Evolutionary conservation across 371 early-diverging fungal species (phyloP).

Genomic region (Mucor ambiguus): DNA sequence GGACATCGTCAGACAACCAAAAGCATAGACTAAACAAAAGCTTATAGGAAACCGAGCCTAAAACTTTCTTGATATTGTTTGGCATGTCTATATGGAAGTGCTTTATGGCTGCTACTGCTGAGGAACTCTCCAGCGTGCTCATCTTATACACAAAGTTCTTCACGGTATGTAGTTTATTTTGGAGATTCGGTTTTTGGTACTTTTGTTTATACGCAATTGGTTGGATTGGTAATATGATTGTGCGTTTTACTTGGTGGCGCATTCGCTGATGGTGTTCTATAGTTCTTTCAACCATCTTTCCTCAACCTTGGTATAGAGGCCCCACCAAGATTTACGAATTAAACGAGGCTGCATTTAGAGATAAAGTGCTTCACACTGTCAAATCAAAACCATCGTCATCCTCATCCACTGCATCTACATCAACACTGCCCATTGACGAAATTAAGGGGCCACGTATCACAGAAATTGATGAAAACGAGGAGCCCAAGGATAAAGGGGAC

Average conservation of each 20-base stretch:
- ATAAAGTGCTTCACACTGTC: conserved; percentile 19
- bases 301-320: conserved; percentile 64
- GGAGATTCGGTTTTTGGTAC: conserved; percentile 36
- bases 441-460: conserved; percentile 33
- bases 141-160: conserved; percentile 60
- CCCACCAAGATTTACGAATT: conserved; percentile 53
- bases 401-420: neutral
- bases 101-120: conserved; percentile 50
- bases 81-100: conserved; percentile 43
- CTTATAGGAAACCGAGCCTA: conserved; percentile 38
- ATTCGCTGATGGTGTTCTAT: neutral
- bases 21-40: conserved; percentile 1
- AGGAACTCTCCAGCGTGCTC: conserved; percentile 59
- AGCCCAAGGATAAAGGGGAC: conserved; percentile 11
- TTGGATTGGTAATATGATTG: conserved; percentile 48
- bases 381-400: conserved; percentile 11
- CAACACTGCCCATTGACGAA: conserved; percentile 17
- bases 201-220: conserved; percentile 40
- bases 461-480: conserved; percentile 25
- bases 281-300: conserved; percentile 55
- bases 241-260: neutral
- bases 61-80: conserved; percentile 30
- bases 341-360: conserved; percentile 28
- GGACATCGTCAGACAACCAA: neutral
- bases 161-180: conserved; percentile 47